These are phyloP conservation scores for Cyberlindnera subsufficiens DNA, from an alignment of 805 yeast species.

Conservation along the genomic window DNA sequence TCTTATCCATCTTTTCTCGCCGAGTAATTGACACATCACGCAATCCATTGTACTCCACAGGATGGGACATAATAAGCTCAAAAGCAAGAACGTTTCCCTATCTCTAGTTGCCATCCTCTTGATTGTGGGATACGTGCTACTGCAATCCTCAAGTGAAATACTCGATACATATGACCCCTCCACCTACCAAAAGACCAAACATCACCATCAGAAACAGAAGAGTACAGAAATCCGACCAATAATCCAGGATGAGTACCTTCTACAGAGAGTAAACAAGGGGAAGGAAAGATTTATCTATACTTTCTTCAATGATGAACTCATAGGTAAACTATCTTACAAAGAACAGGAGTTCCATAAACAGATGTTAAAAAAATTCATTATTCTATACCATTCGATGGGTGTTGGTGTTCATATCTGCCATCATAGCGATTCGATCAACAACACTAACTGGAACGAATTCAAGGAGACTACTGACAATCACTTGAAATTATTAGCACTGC, in stretches of 20 bases:
- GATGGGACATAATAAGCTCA: too few species aligned
- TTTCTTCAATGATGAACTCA: conserved; percentile 17
- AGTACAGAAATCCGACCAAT: conserved; percentile 4
- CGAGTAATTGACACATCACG: too few species aligned
- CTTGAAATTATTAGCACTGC: conserved; percentile 17
- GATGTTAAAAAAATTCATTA: conserved; percentile 13
- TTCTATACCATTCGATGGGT: conserved; percentile 15
- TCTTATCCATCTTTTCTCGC: too few species aligned
- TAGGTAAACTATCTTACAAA: conserved; percentile 9
- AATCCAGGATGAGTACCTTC: conserved; percentile 7
- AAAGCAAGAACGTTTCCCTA: too few species aligned
- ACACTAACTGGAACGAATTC: conserved; percentile 5
- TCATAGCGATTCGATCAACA: conserved; percentile 14
- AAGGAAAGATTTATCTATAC: conserved; percentile 12
- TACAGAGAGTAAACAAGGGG: conserved; percentile 5
- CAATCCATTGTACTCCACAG: too few species aligned
- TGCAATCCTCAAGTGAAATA: too few species aligned
- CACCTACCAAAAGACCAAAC: conserved; percentile 46
- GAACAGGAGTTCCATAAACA: conserved; percentile 15
- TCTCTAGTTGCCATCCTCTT: too few species aligned
- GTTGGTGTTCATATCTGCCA: conserved; percentile 13
- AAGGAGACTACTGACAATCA: conserved; percentile 15
- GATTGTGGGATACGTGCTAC: too few species aligned
- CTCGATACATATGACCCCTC: conserved; percentile 49
- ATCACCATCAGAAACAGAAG: conserved; percentile 49